Evolutionary conservation across 148 eudicot species (phyloP), one percentile per base, ranked within the genome.

Genomic region (Amaranthus hypochondriacus): DNA sequence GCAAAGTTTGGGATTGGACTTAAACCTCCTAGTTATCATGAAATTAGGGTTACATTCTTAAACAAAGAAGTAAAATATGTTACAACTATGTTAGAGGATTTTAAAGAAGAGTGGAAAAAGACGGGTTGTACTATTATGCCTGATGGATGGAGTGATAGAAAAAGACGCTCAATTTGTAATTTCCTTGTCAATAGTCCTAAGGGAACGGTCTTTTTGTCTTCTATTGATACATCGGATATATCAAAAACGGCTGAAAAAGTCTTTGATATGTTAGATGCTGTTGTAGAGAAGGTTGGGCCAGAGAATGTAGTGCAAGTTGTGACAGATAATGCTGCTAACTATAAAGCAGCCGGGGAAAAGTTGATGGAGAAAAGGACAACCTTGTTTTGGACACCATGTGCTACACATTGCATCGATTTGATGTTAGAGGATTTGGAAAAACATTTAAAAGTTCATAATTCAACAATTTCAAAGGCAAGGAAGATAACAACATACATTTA

Each of bases 241-340:
- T 62, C 66, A 5, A 78, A 78, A 15, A 54, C 4, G 10, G n/a
- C 52, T 0, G 73, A 78, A 58, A 67, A 69, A 44, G 48, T 72
- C 4, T 18, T 78, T 15, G 62, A 42, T 0, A 73, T 78, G 48
- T 48, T 78, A 13, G 60, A 67, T 60, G 62, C 54, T 48, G 47
- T 78, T 52, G 81, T 73, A 46, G 49, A 66, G 21, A 12, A 48
- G 2, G 73, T 78, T 48, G 76, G 77, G 1, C 61, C 53, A 21
- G 71, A 69, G 8, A 73, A 73, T 67, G 66, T 47, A 4, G 9
- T 65, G 2, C 51, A 68, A 48, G 7, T 48, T 15, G 14, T 13
- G 5, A 78, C 55, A 5, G 53, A 78, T 67, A 78, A 78, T 73
- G 72, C 75, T 5, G n/a, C 76, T 2, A 61, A 68, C 15, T 66